These are phyloP conservation scores for Aspergillus versicolor DNA, from an alignment of 2,329 filamentous ascomycete genomes.

Conservation along the genomic window DNA sequence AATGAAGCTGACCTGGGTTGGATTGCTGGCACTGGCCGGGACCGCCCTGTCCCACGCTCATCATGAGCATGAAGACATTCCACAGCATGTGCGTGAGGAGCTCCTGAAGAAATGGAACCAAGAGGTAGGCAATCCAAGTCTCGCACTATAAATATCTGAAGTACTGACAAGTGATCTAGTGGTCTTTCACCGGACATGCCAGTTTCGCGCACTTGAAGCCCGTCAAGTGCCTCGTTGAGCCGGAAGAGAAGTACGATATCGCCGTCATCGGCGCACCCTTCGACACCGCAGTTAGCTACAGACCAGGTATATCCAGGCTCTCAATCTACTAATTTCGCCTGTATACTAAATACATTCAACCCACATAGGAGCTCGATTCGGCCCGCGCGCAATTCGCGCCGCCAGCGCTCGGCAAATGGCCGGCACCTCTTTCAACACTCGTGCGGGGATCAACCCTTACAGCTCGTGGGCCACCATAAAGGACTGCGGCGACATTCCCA, in stretches of 20 bases:
- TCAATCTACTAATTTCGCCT: not conserved
- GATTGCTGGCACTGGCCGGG: slow-evolving; percentile 34
- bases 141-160: not conserved
- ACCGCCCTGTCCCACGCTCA: slow-evolving; percentile 37
- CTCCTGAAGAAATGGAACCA: slow-evolving; percentile 49
- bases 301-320: slow-evolving; percentile 52
- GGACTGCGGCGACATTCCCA: slow-evolving; percentile 88
- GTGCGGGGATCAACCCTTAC: slow-evolving; percentile 82
- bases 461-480: slow-evolving; percentile 73
- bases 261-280: slow-evolving; percentile 72
- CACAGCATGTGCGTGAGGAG: slow-evolving; percentile 42
- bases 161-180: slow-evolving; percentile 36
- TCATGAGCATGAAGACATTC: slow-evolving; percentile 40
- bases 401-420: slow-evolving; percentile 78
- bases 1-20: slow-evolving; percentile 33
- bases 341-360: not conserved
- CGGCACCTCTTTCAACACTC: slow-evolving; percentile 78
- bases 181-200: slow-evolving; percentile 71
- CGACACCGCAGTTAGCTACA: slow-evolving; percentile 70
- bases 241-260: slow-evolving; percentile 65
- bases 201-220: slow-evolving; percentile 72
- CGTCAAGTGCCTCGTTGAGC: slow-evolving; percentile 67
- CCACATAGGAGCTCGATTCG: slow-evolving; percentile 67
- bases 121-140: slow-evolving; percentile 35
- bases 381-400: slow-evolving; percentile 81